Percentiles rank a stretch among this genome's conserved stretches.
phyloP scores from a whole-genome alignment of 2,329 filamentous ascomycete species.

The Fusarium tanahbumbuense region DNA sequence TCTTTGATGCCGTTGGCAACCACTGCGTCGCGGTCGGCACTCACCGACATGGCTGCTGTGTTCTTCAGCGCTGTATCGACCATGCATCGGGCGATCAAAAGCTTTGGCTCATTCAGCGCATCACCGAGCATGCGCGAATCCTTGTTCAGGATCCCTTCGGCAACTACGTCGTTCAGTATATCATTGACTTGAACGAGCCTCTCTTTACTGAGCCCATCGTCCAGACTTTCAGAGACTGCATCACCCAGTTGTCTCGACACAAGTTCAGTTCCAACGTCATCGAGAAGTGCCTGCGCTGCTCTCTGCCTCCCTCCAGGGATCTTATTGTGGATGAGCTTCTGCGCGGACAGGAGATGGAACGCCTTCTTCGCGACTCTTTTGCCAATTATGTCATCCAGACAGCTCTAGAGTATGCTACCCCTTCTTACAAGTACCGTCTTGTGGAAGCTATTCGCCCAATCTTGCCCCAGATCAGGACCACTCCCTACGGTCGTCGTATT shows the following conservation, averaged over 20 bases:
- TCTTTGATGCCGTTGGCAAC: constrained; percentile 91
- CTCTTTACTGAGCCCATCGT: constrained; percentile 91
- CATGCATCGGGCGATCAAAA: constrained; percentile 94
- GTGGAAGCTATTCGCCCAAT: constrained; percentile 89
- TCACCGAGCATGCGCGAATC: constrained; percentile 87
- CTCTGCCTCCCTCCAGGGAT: constrained; percentile 78
- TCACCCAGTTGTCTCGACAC: constrained; percentile 83
- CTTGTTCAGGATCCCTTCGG: constrained; percentile 97
- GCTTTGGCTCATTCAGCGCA: constrained; percentile 83
- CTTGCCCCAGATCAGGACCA: constrained; percentile 85
- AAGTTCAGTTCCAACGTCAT: constrained; percentile 99
- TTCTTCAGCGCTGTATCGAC: constrained; percentile 97
- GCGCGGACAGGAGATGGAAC: constrained; percentile 80
- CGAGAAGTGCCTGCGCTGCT: constrained; percentile 93
- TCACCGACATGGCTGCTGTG: constrained; percentile 97
- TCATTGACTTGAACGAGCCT: constrained; percentile 90
- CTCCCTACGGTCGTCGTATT: constrained; percentile 94
- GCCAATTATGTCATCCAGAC: constrained; percentile 99
- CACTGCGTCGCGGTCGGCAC: constrained; percentile 93
- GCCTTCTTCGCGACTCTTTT: constrained; percentile 89
- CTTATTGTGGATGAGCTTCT: constrained; percentile 88
- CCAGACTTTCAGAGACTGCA: constrained; percentile 79
- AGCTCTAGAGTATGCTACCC: constrained; percentile 85
- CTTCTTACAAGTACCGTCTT: constrained; percentile 77
- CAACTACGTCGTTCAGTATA: constrained; percentile 99